These are phyloP conservation scores for Cicer bijugum DNA, from an alignment of 306 rosid species.

Conservation along the genomic window DNA sequence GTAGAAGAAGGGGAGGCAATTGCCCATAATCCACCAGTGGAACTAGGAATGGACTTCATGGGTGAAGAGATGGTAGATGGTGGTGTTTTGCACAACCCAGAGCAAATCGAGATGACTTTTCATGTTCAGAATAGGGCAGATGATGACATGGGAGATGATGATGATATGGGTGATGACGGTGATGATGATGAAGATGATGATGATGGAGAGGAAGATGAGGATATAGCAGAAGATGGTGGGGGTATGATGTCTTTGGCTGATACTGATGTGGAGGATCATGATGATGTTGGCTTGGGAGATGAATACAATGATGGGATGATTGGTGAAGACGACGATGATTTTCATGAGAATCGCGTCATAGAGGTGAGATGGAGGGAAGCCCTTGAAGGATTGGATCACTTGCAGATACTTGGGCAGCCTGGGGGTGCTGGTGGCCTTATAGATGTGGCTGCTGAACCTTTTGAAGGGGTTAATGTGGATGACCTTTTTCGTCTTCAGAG, in stretches of 20 bases:
- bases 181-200: conserved; percentile 98
- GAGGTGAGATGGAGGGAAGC: conserved; percentile 99
- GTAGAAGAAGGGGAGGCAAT: conserved; percentile 69
- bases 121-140: conserved; percentile 87
- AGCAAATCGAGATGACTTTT: conserved; percentile 86
- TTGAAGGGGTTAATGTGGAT: conserved; percentile 96
- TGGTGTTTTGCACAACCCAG: conserved; percentile 68
- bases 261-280: conserved; percentile 96
- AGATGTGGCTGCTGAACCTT: conserved; percentile 95
- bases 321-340: conserved; percentile 95
- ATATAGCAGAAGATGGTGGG: conserved; percentile 92
- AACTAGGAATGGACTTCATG: conserved; percentile 89
- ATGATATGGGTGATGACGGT: conserved; percentile 97
- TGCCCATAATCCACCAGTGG: conserved; percentile 69
- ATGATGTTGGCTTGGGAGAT: conserved; percentile 86
- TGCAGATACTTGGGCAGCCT: conserved; percentile 93
- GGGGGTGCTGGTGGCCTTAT: conserved; percentile 78
- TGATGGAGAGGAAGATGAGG: conserved; percentile 95
- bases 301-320: conserved; percentile 93
- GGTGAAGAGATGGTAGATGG: conserved; percentile 87
- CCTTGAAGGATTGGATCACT: conserved; percentile 93
- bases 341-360: conserved; percentile 92
- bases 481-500: conserved; percentile 90
- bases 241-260: conserved; percentile 91
- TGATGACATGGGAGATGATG: conserved; percentile 97